Base-by-base conservation (phyloP, 106 monocot genomes). In the Dioscorea zingiberensis region DNA sequence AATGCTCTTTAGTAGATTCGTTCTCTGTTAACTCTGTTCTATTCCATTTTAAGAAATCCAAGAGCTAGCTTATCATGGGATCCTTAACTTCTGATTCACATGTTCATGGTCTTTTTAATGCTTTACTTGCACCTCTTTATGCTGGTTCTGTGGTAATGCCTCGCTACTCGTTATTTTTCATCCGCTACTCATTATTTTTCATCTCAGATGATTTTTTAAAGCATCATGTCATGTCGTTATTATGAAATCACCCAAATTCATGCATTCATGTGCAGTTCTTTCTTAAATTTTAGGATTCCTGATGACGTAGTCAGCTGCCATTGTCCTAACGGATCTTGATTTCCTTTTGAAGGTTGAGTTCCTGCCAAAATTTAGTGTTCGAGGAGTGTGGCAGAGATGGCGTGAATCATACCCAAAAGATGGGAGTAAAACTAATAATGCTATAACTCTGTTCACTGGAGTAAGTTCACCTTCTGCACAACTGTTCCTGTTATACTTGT, bases 101-200 rank as follows among this genome's bases (percentile, higher is more conserved):
- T 82, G 97, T 98, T 25, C 97, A 98, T 73, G 97, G 97, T 17
- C 92, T 98, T 71, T 93, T 98, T 72, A 98, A 98, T 76, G 92
- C 82, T 30, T 69, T 98, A 54, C 71, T 98, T 59, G 97, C 92
- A 48, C 97, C 93, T 63, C 86, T 98, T 30, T 98, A 98, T 84
- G 92, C 82, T 32, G 97, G 97, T 32, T 66, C 89, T 67, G 79
- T 78, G 86, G 97, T 98, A 93, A 77, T 46, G 66, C 29, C 69
- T 45, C 57, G 10, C 51, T 45, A 56, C 24, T 48, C 38, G n/a
- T n/a, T n/a, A n/a, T n/a, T n/a, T n/a, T n/a, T n/a, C n/a, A n/a
- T n/a, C n/a, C n/a, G n/a, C n/a, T n/a, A n/a, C n/a, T n/a, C n/a
- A n/a, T n/a, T 38, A 38, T 38, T 38, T 38, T 38, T 6, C 38